Evolutionary conservation across 2,329 filamentous ascomycete genomes (phyloP), one percentile per base, ranked within the genome.

Genomic region (Coniochaeta sp.): DNA sequence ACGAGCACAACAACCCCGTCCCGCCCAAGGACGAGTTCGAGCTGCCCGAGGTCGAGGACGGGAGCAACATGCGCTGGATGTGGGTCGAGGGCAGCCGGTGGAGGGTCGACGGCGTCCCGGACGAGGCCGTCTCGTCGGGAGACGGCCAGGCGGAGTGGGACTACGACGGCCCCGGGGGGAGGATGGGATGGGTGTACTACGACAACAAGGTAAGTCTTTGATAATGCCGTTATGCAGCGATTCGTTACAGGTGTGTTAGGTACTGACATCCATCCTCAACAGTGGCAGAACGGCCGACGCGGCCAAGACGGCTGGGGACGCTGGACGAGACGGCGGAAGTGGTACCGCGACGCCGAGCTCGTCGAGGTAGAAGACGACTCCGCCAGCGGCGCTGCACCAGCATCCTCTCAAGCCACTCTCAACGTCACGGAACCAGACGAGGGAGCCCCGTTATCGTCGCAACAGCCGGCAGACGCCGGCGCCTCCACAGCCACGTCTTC

Each of bases 261-360:
- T 9, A 36, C 64, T 65, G 57, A 63, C 60, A 57, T 38, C 24
- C 47, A 1, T 17, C 22, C 24, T 55, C 17, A 32, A 59, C 56
- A 96, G 89, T 99, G 95, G 95, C 88, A 92, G 71, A 89, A 91
- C 66, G 93, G 93, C 19, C 88, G 90, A 17, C 84, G 91, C 62
- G 91, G 90, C 3, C 82, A 85, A 71, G 95, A 99, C 68, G 91
- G 93, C 58, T 99, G 95, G 95, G 90, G 90, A 44, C 87, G 91
- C 60, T 99, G 96, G 81, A 99, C 95, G 0, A 85, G 95, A 16
- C 86, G 95, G 24, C 80, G 95, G 63, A 97, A 98, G 75, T 99
- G 95, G 95, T 95, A 91, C 70, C 89, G 95, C 42, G 95, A 98
- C 70, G 95, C 95, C 10, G 95, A 99, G 75, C 83, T 99, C 3